phyloP scores from a whole-genome alignment of 2,329 filamentous ascomycete genomes.

The Drechslerella stenobrocha region DNA sequence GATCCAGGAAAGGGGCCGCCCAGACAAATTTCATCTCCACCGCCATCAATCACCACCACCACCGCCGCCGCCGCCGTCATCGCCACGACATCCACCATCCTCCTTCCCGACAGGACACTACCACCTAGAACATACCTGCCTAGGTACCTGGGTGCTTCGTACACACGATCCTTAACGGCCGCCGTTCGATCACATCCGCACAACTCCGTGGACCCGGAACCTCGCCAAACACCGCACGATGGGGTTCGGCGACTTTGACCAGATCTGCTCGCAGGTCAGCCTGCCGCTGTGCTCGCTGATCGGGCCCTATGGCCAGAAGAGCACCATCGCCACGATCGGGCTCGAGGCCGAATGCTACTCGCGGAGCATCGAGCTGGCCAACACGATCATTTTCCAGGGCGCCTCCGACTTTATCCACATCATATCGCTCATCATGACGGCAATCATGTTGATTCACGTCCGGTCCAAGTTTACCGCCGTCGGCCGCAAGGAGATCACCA shows the following conservation, averaged over 20 bases:
- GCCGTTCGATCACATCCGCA: not conserved
- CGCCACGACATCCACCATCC: too few species aligned
- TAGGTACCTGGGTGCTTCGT: too few species aligned
- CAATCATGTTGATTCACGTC: slow-evolving; percentile 96
- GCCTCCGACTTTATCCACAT: slow-evolving; percentile 93
- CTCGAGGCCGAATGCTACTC: slow-evolving; percentile 92
- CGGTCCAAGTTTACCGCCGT: slow-evolving; percentile 98
- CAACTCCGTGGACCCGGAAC: not conserved
- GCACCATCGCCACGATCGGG: slow-evolving; percentile 65
- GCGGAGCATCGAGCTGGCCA: slow-evolving; percentile 90
- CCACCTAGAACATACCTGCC: too few species aligned
- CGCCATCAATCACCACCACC: not conserved
- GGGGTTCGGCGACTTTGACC: slow-evolving; percentile 87
- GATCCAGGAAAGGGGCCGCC: not conserved
- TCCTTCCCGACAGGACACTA: too few species aligned
- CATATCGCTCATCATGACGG: slow-evolving; percentile 83
- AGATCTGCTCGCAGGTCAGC: slow-evolving; percentile 80
- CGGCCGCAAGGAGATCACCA: slow-evolving; percentile 72
- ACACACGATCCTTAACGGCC: not conserved
- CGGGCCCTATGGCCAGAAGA: slow-evolving; percentile 61
- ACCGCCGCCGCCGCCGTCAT: not conserved
- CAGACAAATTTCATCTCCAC: not conserved
- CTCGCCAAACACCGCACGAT: slow-evolving; percentile 58
- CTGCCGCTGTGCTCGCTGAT: slow-evolving; percentile 86
- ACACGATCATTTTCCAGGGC: slow-evolving; percentile 97